A percentile compares a stretch with the other conserved stretches of the same genome.
These are phyloP conservation scores for Skeletonema marinoi DNA, from an alignment of 108 stramenopile genomes.

Conservation along the genomic window DNA sequence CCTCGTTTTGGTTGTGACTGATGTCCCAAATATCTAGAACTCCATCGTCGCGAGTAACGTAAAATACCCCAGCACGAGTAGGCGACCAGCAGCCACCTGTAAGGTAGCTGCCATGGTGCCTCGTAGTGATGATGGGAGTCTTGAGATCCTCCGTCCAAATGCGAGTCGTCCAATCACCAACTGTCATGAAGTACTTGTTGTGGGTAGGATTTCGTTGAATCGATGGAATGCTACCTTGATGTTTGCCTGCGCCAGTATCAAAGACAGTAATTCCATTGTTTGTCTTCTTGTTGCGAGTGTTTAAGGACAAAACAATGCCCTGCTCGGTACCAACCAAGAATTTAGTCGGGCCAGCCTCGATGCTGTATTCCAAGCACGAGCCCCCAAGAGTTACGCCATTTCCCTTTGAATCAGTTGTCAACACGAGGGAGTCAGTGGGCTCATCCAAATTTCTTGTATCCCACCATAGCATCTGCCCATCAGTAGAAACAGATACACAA, in stretches of 20 bases:
- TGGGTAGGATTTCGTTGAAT: constrained; percentile 88
- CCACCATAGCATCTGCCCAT: constrained; percentile 92
- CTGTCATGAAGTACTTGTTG: constrained; percentile 87
- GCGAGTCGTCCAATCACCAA: constrained; percentile 90
- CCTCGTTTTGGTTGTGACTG: constrained; percentile 85
- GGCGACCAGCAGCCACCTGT: constrained; percentile 89
- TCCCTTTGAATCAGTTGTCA: constrained; percentile 69
- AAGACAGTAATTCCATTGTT: constrained; percentile 86
- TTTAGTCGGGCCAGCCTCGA: constrained; percentile 87
- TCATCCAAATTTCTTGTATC: constrained; percentile 84
- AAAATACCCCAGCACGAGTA: constrained; percentile 90
- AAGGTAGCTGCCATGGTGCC: constrained; percentile 75
- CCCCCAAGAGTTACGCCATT: constrained; percentile 77
- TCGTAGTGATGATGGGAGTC: constrained; percentile 86
- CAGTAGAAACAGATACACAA: constrained; percentile 82
- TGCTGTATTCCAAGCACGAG: constrained; percentile 84
- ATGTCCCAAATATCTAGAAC: constrained; percentile 89
- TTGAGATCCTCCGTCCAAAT: constrained; percentile 88
- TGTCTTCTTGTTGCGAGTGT: constrained; percentile 75
- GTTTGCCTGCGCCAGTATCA: constrained; percentile 78
- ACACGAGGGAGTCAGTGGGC: constrained; percentile 66
- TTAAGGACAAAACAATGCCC: constrained; percentile 81
- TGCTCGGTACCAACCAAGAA: constrained; percentile 91
- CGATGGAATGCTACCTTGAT: constrained; percentile 86
- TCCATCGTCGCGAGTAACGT: constrained; percentile 84